These are phyloP conservation scores for Colletotrichum sp. DNA, from an alignment of 2,329 filamentous ascomycete species.

Conservation along the genomic window DNA sequence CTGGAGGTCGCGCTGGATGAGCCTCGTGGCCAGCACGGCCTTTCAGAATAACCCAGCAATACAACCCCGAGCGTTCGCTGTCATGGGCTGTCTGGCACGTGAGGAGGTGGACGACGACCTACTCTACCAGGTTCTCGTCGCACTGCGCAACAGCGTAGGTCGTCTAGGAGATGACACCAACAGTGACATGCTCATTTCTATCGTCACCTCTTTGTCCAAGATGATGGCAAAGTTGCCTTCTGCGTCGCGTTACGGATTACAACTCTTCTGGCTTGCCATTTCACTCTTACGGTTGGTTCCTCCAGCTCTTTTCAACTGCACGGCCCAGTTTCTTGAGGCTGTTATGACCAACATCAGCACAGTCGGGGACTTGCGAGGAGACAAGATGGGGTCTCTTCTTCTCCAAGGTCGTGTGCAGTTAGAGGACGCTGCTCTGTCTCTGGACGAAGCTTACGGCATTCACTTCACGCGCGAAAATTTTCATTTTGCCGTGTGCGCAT, in stretches of 20 bases:
- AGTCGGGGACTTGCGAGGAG: slow-evolving; percentile 62
- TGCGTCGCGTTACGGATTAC: slow-evolving; percentile 70
- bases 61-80: slow-evolving; percentile 71
- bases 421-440: slow-evolving; percentile 64
- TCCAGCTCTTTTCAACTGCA: slow-evolving; percentile 67
- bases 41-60: slow-evolving; percentile 77
- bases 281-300: slow-evolving; percentile 70
- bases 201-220: slow-evolving; percentile 70
- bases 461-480: slow-evolving; percentile 70
- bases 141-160: slow-evolving; percentile 67
- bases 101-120: slow-evolving; percentile 76
- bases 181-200: slow-evolving; percentile 72
- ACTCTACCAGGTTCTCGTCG: slow-evolving; percentile 73
- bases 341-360: slow-evolving; percentile 69
- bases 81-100: slow-evolving; percentile 74
- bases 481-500: slow-evolving; percentile 70
- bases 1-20: slow-evolving; percentile 78
- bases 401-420: slow-evolving; percentile 65
- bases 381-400: slow-evolving; percentile 63
- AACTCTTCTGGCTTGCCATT: slow-evolving; percentile 74
- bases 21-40: slow-evolving; percentile 72
- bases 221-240: slow-evolving; percentile 74
- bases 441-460: slow-evolving; percentile 71
- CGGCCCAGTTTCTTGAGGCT: slow-evolving; percentile 68
- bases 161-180: slow-evolving; percentile 69